These are phyloP conservation scores for Chaetoceros tenuissimus DNA, from an alignment of 108 stramenopile species.

Conservation along the genomic window DNA sequence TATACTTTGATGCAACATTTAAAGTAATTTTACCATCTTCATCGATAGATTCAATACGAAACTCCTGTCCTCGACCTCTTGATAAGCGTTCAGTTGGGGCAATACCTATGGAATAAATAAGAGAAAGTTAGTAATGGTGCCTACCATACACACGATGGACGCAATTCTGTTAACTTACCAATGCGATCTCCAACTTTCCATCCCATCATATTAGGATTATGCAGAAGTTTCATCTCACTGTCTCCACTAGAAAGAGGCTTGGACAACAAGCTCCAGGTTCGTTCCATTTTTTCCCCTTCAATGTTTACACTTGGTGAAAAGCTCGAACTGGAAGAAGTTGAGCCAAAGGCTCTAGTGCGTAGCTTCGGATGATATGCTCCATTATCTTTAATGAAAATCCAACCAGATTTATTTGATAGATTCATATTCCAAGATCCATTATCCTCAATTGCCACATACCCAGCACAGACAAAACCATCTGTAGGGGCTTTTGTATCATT, in stretches of 20 bases:
- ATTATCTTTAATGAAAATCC: slow-evolving; percentile 49
- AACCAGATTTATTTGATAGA: slow-evolving; percentile 21
- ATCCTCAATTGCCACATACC: slow-evolving; percentile 39
- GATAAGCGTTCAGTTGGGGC: slow-evolving; percentile 29
- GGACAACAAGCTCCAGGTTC: slow-evolving; percentile 48
- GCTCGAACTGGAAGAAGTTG: slow-evolving; percentile 6
- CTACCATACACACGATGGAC: too few species aligned
- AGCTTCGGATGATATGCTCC: slow-evolving; percentile 30
- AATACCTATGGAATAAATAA: too few species aligned
- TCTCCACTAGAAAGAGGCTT: slow-evolving; percentile 19
- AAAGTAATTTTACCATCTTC: slow-evolving; percentile 27
- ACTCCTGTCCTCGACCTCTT: slow-evolving; percentile 31
- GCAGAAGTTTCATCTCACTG: slow-evolving; percentile 29
- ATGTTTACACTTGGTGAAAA: too few species aligned
- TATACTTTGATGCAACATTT: slow-evolving; percentile 11
- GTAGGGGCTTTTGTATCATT: slow-evolving; percentile 17
- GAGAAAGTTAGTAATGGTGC: too few species aligned
- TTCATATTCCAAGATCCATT: slow-evolving; percentile 27
- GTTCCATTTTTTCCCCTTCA: slow-evolving; percentile 22
- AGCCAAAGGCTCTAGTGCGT: slow-evolving; percentile 30
- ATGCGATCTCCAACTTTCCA: slow-evolving; percentile 55
- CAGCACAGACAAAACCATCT: slow-evolving; percentile 36
- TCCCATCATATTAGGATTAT: slow-evolving; percentile 41
- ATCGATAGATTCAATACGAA: slow-evolving; percentile 24
- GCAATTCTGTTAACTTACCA: too few species aligned